A percentile compares a stretch with the other conserved stretches of the same genome.
Evolutionary conservation across 139 green algal genomes (phyloP).

Genomic region (Chlorella sorokiniana): DNA sequence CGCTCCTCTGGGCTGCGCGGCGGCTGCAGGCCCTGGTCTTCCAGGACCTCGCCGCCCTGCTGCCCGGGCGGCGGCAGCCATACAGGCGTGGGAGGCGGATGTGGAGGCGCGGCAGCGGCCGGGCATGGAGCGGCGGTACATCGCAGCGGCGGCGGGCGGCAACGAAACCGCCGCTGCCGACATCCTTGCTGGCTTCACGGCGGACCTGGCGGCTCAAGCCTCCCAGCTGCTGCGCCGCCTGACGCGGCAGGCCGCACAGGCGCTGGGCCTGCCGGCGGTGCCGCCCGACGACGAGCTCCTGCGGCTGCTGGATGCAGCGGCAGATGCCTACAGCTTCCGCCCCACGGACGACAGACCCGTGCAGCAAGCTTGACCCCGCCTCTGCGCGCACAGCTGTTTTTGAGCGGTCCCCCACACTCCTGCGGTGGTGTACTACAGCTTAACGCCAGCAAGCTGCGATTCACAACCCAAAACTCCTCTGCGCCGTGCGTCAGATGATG

Average conservation of each 20-base stretch:
- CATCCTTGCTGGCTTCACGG: not conserved
- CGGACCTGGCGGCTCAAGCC: not conserved
- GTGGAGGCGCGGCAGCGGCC: not conserved
- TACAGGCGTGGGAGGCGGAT: not conserved
- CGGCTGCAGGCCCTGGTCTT: not conserved
- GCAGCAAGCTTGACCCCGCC: no score
- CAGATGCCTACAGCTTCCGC: not conserved
- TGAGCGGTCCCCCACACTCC: no score
- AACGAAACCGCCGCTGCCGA: not conserved
- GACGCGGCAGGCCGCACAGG: not conserved
- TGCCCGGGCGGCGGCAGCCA: not conserved
- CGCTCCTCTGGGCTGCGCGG: not conserved
- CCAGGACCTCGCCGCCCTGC: not conserved
- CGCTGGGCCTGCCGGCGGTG: not conserved
- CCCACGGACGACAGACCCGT: no score
- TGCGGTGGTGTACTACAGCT: no score
- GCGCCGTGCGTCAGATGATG: not conserved
- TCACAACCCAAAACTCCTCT: not conserved
- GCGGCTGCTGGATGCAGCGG: not conserved
- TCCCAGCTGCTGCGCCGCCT: not conserved
- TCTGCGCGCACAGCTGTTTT: no score
- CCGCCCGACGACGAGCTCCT: not conserved
- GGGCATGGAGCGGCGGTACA: not conserved
- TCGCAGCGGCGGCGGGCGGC: no score
- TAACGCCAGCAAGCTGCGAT: no score